Evolutionary conservation across 1,139 yeast genomes (phyloP).

Genomic region (Sugiyamaella paludigena): DNA sequence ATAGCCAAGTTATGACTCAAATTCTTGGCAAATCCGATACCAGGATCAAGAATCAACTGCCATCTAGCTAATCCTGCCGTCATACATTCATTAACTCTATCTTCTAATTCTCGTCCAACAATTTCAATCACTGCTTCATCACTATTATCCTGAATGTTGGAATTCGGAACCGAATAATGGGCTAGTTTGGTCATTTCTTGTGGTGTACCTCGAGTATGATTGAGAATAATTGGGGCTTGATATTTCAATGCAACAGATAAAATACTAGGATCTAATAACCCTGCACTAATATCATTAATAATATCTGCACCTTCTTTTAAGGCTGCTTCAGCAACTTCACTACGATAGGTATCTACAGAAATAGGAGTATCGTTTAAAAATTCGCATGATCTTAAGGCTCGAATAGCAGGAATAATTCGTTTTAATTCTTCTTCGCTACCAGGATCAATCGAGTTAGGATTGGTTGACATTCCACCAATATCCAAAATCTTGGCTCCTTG

Average conservation of each 20-base stretch:
- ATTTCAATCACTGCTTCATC: slow-evolving; percentile 43
- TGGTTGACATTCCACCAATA: slow-evolving; percentile 89
- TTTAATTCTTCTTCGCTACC: slow-evolving; percentile 55
- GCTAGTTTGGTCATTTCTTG: slow-evolving; percentile 65
- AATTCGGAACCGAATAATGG: slow-evolving; percentile 48
- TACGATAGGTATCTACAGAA: slow-evolving; percentile 82
- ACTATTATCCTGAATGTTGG: slow-evolving; percentile 27
- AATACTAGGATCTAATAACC: slow-evolving; percentile 63
- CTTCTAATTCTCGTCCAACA: slow-evolving; percentile 65
- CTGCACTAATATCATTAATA: slow-evolving; percentile 88
- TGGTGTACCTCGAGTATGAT: slow-evolving; percentile 85
- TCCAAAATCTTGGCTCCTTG: slow-evolving; percentile 72
- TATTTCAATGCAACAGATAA: slow-evolving; percentile 63
- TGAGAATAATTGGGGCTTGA: slow-evolving; percentile 71
- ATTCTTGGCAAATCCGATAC: slow-evolving; percentile 88
- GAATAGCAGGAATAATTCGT: slow-evolving; percentile 69
- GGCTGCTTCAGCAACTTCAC: slow-evolving; percentile 68
- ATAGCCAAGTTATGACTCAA: slow-evolving; percentile 64
- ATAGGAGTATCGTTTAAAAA: slow-evolving; percentile 50
- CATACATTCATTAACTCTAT: slow-evolving; percentile 56
- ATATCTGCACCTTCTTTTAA: slow-evolving; percentile 82
- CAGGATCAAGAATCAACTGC: slow-evolving; percentile 93
- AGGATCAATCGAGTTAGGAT: slow-evolving; percentile 73
- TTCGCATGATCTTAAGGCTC: slow-evolving; percentile 50
- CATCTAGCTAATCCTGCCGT: slow-evolving; percentile 70